Evolutionary conservation across 2,329 filamentous ascomycete species (phyloP), one percentile per base, ranked within the genome.

Genomic region (Thelonectria olida): DNA sequence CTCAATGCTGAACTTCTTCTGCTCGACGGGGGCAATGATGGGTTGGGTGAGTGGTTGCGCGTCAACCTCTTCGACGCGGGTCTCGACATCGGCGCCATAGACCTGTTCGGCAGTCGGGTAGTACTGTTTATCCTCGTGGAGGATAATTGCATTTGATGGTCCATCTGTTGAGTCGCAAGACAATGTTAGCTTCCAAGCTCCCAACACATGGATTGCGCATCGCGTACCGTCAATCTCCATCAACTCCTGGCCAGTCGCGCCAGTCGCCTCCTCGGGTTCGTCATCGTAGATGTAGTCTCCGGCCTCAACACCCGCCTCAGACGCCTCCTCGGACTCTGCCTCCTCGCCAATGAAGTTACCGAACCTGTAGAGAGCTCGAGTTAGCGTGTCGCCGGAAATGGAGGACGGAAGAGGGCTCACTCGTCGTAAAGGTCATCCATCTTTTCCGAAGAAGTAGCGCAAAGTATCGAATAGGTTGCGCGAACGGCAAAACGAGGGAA

Each of bases 61-160:
- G 82, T 99, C 96, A 80, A 98, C 96, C 78, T 99, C 96, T 74
- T 98, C 92, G 36, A 99, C 95, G 78, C 97, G 81, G 2, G 95
- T 96, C 80, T 99, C 96, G 71, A 99, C 96, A 79, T 96, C 94
- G 70, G 89, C 86, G 53, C 96, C 96, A 76, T 98, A 99, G 41
- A 97, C 90, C 78, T 99, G 96, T 74, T 95, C 90, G 58, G 96
- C 96, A n/a, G 94, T 97, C 27, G 96, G 96, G 75, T 99, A 99
- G 79, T 99, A 99, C 76, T 98, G 96, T 79, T 99, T 99, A 81
- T 99, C 96, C 83, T 99, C 96, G 80, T 99, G 96, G 45, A 99
- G 86, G 59, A 99, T 87, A n/a, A 99, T 93, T 52, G 96, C 95
- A 77, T 98, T 99, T 5, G 94, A 97, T 4, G 95, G 92, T 13